phyloP scores from a whole-genome alignment of 768 basidiomycete species.

The Crepidotus variabilis region DNA sequence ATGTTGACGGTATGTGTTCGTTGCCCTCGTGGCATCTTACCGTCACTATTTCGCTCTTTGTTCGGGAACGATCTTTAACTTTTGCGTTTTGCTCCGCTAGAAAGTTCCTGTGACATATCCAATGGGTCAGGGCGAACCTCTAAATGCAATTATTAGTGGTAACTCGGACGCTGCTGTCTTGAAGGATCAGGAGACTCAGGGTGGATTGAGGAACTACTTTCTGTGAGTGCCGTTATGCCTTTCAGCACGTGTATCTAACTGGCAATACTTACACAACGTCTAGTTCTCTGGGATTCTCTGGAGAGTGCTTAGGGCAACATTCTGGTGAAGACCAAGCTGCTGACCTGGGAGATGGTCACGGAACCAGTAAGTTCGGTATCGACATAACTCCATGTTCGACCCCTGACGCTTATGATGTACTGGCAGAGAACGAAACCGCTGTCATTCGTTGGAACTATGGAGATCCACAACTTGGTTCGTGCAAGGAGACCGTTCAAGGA shows the following conservation, averaged over 20 bases:
- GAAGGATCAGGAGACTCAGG: constrained; percentile 51
- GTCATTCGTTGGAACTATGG: constrained; percentile 87
- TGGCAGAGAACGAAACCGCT: constrained; percentile 71
- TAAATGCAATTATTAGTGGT: constrained; percentile 79
- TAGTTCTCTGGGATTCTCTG: constrained; percentile 68
- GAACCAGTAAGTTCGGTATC: constrained; percentile 45
- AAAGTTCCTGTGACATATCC: constrained; percentile 57
- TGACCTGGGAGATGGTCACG: constrained; percentile 82
- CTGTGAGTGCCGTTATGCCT: constrained; percentile 45
- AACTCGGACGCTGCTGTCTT: constrained; percentile 71
- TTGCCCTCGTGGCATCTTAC: background rate
- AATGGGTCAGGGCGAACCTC: constrained; percentile 76
- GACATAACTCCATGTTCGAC: background rate
- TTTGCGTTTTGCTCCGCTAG: constrained; percentile 25
- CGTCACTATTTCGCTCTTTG: background rate
- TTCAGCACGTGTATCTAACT: background rate
- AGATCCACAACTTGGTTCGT: constrained; percentile 77
- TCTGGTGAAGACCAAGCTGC: constrained; percentile 64
- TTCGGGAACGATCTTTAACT: background rate
- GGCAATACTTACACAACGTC: background rate
- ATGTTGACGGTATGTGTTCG: constrained; percentile 62
- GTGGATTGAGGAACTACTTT: constrained; percentile 81
- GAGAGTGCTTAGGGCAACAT: constrained; percentile 85
- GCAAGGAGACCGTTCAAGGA: constrained; percentile 80
- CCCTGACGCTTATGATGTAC: background rate